These are phyloP conservation scores for Thymus quinquecostatus DNA, from an alignment of 257 asterid species.

Conservation along the genomic window DNA sequence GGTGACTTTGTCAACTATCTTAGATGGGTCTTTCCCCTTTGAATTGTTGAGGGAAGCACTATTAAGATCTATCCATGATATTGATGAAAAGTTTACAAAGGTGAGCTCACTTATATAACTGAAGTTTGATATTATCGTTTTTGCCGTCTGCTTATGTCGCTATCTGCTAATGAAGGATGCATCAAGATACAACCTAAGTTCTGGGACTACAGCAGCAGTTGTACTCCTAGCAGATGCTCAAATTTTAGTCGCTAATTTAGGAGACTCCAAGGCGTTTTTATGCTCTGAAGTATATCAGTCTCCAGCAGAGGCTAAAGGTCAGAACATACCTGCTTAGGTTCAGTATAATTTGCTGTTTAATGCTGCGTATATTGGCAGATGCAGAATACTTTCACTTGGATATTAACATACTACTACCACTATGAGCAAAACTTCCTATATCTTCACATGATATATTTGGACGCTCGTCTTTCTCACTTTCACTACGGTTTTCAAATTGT, in stretches of 20 bases:
- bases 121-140: constrained; percentile 23
- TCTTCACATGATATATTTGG: neutral
- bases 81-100: constrained; percentile 74
- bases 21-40: constrained; percentile 74
- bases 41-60: constrained; percentile 90
- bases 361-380: constrained; percentile 23
- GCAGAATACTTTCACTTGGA: constrained; percentile 11
- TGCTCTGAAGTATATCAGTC: constrained; percentile 87
- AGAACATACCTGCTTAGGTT: constrained; percentile 30
- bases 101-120: constrained; percentile 41
- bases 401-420: neutral
- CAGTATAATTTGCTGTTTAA: constrained; percentile 20
- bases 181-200: constrained; percentile 58
- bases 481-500: constrained; percentile 45
- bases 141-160: constrained; percentile 37
- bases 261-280: constrained; percentile 94
- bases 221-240: constrained; percentile 76
- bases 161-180: constrained; percentile 71
- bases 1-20: constrained; percentile 66
- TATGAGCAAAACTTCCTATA: neutral
- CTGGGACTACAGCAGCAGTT: constrained; percentile 93
- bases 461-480: constrained; percentile 22
- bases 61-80: constrained; percentile 79
- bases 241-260: constrained; percentile 89
- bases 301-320: constrained; percentile 90